Conservation (phyloP, 495 filamentous ascomycete genomes). For the Aspergillus diversus region DNA sequence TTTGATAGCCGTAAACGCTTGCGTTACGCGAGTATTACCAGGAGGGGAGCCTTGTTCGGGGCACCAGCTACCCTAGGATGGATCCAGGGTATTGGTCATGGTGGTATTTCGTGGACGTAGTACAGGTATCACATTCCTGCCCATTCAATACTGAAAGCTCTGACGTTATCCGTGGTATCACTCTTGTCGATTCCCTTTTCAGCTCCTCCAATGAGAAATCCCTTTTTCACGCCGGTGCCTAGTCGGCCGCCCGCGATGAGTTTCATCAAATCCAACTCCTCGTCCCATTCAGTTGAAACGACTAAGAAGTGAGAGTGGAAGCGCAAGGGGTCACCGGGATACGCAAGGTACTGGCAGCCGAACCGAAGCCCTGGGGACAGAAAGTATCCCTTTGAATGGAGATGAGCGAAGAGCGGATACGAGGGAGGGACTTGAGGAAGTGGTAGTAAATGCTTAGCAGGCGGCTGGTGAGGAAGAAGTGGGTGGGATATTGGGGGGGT, state of each 20-base stretch:
- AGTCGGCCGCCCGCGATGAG: conserved; percentile 83
- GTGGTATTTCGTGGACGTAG: too few species aligned
- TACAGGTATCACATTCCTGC: conserved; percentile 66
- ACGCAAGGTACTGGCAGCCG: conserved; percentile 90
- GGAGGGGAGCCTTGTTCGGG: too few species aligned
- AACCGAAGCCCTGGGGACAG: conserved; percentile 91
- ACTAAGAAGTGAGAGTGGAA: conserved; percentile 94
- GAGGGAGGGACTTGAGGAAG: conserved; percentile 52
- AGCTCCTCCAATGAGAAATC: conserved; percentile 80
- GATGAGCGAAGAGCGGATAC: conserved; percentile 60
- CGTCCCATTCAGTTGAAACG: conserved; percentile 78
- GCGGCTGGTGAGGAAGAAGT: conserved; percentile 43
- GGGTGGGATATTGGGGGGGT: conserved; percentile 66
- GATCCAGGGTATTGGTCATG: too few species aligned
- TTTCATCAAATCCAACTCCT: conserved; percentile 81
- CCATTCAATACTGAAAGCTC: conserved; percentile 82
- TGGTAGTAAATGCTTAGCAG: conserved; percentile 35
- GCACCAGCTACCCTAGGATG: too few species aligned
- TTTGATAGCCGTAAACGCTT: too few species aligned
- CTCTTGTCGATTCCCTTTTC: conserved; percentile 34
- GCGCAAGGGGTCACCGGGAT: conserved; percentile 91
- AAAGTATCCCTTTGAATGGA: conserved; percentile 82
- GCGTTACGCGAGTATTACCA: too few species aligned
- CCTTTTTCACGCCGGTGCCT: conserved; percentile 95
- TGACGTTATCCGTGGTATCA: conserved; percentile 45